Evolutionary conservation across 441 rosid species (phyloP).

Genomic region (Gossypium trilobum): DNA sequence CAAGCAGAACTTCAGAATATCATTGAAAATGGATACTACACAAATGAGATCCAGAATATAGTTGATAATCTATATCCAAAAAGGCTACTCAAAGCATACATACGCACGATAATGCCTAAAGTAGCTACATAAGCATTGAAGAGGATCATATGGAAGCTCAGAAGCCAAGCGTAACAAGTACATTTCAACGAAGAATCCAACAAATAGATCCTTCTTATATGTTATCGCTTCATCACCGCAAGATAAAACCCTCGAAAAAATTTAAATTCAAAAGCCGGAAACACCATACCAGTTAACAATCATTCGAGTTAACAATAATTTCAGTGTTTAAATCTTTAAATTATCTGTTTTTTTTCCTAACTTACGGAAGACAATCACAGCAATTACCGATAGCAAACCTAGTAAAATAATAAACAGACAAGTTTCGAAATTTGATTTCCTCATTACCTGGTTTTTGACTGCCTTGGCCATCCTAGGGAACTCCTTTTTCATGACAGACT

Average conservation of each 20-base stretch:
- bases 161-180: constrained; percentile 38
- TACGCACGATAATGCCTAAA: too few relatives aligned
- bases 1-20: background rate
- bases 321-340: background rate
- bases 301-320: background rate
- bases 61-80: background rate
- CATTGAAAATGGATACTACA: background rate
- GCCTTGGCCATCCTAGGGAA: constrained; percentile 62
- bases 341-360: background rate
- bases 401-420: background rate
- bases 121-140: background rate
- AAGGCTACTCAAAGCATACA: background rate
- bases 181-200: constrained; percentile 26
- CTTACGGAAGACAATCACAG: background rate
- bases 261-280: background rate
- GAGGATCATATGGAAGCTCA: constrained; percentile 17
- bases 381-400: background rate
- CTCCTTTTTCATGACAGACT: constrained; percentile 59
- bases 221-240: constrained; percentile 40
- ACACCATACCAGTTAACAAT: background rate
- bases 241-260: background rate
- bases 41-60: background rate
- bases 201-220: constrained; percentile 19
- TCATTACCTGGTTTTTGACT: constrained; percentile 46
- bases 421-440: background rate